A percentile compares a stretch with the other conserved stretches of the same genome.
Evolutionary conservation across 2,329 filamentous ascomycete species (phyloP).

Genomic region (Lasiodiplodia sp.): DNA sequence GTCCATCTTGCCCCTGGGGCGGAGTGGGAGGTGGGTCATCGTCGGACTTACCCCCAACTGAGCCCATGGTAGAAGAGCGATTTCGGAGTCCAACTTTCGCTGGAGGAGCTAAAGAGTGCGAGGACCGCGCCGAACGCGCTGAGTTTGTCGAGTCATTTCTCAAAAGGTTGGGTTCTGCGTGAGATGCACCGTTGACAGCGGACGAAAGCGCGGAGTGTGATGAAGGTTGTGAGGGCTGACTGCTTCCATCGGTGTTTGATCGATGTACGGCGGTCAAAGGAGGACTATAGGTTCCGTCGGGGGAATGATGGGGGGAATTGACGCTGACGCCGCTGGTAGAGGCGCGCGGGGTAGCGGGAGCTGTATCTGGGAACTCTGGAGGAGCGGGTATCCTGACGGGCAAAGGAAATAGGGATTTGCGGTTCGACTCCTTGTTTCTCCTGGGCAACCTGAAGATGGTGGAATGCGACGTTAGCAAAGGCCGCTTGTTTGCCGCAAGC

Average conservation of each 20-base stretch:
- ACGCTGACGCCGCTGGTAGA: constrained; percentile 48
- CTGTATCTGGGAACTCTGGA: constrained; percentile 53
- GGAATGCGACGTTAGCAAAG: constrained; percentile 63
- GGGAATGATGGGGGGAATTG: constrained; percentile 43
- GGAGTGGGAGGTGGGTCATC: constrained; percentile 71
- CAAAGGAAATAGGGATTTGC: constrained; percentile 84
- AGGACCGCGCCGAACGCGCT: constrained; percentile 69
- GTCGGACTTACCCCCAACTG: constrained; percentile 74
- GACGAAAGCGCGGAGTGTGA: constrained; percentile 59
- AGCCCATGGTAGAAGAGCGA: constrained; percentile 90
- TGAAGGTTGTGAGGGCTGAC: constrained; percentile 52
- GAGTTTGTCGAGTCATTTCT: constrained; percentile 69
- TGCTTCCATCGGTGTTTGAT: constrained; percentile 37
- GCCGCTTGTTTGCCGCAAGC: constrained; percentile 44
- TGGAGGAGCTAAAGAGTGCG: constrained; percentile 65
- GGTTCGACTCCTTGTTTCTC: constrained; percentile 70
- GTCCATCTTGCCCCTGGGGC: constrained; percentile 52
- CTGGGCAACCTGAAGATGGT: constrained; percentile 84
- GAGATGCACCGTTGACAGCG: constrained; percentile 37
- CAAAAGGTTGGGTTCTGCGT: constrained; percentile 55
- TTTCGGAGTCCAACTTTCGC: constrained; percentile 68
- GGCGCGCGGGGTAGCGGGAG: constrained; percentile 55
- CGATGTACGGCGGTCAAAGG: constrained; percentile 46
- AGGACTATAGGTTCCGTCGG: constrained; percentile 48
- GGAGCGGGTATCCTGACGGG: constrained; percentile 71